Evolutionary conservation across 1,284 basidiomycete genomes (phyloP).

Genomic region (Vanrija sp.): DNA sequence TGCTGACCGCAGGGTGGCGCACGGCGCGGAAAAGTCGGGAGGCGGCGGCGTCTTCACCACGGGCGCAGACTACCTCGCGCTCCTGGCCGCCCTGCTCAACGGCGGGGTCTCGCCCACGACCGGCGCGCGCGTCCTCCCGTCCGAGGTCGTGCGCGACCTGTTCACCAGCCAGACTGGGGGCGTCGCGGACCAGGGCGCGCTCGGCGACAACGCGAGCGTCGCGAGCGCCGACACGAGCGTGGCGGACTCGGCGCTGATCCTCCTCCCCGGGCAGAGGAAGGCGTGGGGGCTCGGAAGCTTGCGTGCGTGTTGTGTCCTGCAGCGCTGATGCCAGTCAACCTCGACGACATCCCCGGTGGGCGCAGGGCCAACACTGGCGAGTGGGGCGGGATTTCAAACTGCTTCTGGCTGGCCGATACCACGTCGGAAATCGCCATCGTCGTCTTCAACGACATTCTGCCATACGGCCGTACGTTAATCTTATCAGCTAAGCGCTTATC

Average conservation of each 20-base stretch:
- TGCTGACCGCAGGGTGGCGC: no score
- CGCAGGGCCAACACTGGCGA: constrained; percentile 19
- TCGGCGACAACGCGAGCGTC: constrained; percentile 7
- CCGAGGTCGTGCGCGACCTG: constrained; percentile 16
- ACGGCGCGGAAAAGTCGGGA: constrained; percentile 3
- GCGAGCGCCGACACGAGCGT: constrained; percentile 9
- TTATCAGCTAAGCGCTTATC: neutral
- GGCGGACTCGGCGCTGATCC: constrained; percentile 5
- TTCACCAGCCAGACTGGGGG: constrained; percentile 17
- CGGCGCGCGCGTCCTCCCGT: constrained; percentile 14
- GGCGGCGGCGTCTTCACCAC: constrained; percentile 19
- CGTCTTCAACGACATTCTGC: no score
- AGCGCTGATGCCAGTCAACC: constrained; percentile 13
- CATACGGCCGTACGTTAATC: no score
- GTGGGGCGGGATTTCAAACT: constrained; percentile 25
- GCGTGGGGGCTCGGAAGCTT: constrained; percentile 24
- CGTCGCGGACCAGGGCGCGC: constrained; percentile 16
- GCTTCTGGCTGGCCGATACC: constrained; percentile 24
- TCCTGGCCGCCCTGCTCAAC: constrained; percentile 17
- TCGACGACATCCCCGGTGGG: constrained; percentile 19
- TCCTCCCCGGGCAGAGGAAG: constrained; percentile 13
- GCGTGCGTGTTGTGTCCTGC: constrained; percentile 5
- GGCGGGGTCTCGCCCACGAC: constrained; percentile 9
- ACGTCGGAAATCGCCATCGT: constrained; percentile 9
- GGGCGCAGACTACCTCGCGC: constrained; percentile 14